Conservation (phyloP, 176 grass and related monocot genomes). For the Cenchrus fungigraminus region DNA sequence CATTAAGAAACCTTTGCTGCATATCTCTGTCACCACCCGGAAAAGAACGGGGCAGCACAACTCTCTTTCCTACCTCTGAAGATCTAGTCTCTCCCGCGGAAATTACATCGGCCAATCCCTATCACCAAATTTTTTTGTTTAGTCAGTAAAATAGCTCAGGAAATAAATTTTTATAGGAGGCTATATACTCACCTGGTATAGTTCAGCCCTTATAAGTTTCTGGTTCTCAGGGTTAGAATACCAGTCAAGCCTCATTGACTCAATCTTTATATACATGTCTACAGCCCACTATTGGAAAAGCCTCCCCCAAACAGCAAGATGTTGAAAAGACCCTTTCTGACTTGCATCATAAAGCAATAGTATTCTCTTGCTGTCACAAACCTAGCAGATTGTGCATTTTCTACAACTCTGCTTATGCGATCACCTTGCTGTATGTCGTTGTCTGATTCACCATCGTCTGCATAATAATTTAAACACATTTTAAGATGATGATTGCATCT, state of each 20-base stretch:
- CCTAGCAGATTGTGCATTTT: not conserved
- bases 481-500: too few species aligned
- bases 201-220: not conserved
- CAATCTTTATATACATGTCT: slow-evolving; percentile 1
- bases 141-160: too few species aligned
- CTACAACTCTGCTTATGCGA: not conserved
- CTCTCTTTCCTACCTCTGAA: not conserved
- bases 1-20: not conserved
- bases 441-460: not conserved
- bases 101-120: slow-evolving; percentile 6
- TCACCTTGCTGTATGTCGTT: not conserved
- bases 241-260: slow-evolving; percentile 5
- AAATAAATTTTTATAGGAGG: too few species aligned
- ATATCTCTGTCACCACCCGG: not conserved
- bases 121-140: too few species aligned
- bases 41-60: not conserved
- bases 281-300: slow-evolving; percentile 1
- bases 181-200: not conserved
- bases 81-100: not conserved
- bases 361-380: slow-evolving; percentile 10
- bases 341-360: not conserved
- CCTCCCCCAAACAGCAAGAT: not conserved
- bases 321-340: not conserved
- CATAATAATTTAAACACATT: too few species aligned
- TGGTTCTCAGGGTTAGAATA: not conserved